Evolutionary conservation across 2,329 filamentous ascomycete species (phyloP), one percentile per base, ranked within the genome.

Genomic region (Cryphonectria parasitica): DNA sequence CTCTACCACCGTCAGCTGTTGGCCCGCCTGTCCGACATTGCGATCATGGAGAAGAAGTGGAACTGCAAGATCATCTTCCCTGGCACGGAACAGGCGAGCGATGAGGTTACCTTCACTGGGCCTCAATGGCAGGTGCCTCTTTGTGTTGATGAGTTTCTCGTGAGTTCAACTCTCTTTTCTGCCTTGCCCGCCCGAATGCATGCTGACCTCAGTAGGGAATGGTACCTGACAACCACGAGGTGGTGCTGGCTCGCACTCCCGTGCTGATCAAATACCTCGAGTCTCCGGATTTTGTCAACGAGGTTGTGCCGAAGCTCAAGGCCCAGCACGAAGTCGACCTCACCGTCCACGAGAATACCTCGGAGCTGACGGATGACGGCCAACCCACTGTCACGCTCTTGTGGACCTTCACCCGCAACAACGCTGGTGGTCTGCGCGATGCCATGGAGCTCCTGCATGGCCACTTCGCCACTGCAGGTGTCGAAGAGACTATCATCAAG

Each of bases 11-110:
- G 96, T 74, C 94, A 97, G 82, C 89, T 99, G 72, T 92, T 99
- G 79, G 89, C 93, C 71, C 93, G 95, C 71, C 91, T 98, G 74
- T 85, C 89, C 61, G 93, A 98, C 78, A 94, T 99, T 70, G 95
- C 98, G 75, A 93, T 96, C 76, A 87, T 99, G 66, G 96, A 99
- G 84, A 97, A 97, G 86, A 98, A 97, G 83, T 98, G 95, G 92
- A 98, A 98, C 81, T 99, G 96, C 90, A 98, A 98, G 85, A 97
- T 99, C 78, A 93, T 94, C 75, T 99, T 99, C 79, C 96, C 96
- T 10, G 97, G 95, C 82, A 98, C 96, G 13, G 96, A 99, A 80
- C 92, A 97, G 82, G 96, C 96, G 31, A 98, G 95, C 79, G 96
- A 99, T 78, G 92, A 97, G 78, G 94, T 99, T 67, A 97, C 92